Percentiles rank a stretch among this genome's conserved stretches.
These are phyloP conservation scores for Quercus alba DNA, from an alignment of 306 rosid genomes.

Conservation along the genomic window DNA sequence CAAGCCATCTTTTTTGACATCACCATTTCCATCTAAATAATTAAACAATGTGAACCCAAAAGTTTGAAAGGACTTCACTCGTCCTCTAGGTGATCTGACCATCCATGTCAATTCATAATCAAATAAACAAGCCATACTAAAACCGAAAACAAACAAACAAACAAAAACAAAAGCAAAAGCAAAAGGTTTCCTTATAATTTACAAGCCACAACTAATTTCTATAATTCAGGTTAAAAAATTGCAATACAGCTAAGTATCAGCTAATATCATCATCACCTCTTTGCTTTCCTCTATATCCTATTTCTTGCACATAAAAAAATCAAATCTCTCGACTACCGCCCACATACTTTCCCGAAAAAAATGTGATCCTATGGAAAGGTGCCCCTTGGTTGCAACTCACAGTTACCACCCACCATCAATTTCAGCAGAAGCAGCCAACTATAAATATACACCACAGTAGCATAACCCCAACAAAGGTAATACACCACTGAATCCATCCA, in stretches of 20 bases:
- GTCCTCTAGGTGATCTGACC: too few relatives aligned
- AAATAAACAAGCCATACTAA: background rate
- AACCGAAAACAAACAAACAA: background rate
- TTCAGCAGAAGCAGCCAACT: conserved; percentile 29
- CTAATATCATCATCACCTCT: conserved; percentile 24
- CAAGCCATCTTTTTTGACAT: too few relatives aligned
- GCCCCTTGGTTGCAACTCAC: conserved; percentile 11
- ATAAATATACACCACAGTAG: conserved; percentile 25
- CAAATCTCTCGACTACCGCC: conserved; percentile 23
- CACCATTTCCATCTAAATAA: too few relatives aligned
- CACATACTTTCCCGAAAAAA: conserved; percentile 28
- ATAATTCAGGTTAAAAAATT: conserved; percentile 19
- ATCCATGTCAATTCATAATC: background rate
- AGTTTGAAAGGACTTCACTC: too few relatives aligned
- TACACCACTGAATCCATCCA: conserved; percentile 28
- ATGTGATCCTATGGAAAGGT: conserved; percentile 32
- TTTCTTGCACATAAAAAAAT: conserved; percentile 15
- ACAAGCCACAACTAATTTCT: conserved; percentile 37
- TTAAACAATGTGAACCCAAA: background rate
- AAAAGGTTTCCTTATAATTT: conserved; percentile 28
- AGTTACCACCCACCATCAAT: conserved; percentile 20
- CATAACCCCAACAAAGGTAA: conserved; percentile 25
- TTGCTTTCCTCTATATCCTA: conserved; percentile 17
- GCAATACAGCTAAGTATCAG: conserved; percentile 25
- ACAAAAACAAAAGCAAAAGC: background rate